Evolutionary conservation across 2,329 filamentous ascomycete genomes (phyloP).

Genomic region (Emericellopsis atlantica): DNA sequence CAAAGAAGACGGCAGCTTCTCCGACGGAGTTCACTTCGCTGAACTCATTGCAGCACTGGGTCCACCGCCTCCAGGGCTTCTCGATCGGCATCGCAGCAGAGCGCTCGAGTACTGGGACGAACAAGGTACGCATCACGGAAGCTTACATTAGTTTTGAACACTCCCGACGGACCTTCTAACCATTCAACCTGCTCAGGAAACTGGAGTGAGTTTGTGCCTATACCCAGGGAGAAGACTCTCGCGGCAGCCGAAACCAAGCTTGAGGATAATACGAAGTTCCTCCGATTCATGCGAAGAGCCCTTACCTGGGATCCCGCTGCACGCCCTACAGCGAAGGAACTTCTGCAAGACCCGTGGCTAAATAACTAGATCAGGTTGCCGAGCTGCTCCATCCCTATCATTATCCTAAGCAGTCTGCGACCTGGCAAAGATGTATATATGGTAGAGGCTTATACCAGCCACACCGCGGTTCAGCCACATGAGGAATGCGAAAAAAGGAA

Average conservation of each 20-base stretch:
- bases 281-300: constrained; percentile 9
- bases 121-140: constrained; percentile 5
- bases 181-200: constrained; percentile 5
- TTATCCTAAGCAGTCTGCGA: no score
- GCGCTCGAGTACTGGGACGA: constrained; percentile 11
- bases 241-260: constrained; percentile 9
- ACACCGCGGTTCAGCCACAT: no score
- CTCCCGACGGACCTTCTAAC: background rate
- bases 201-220: constrained; percentile 9
- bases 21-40: constrained; percentile 10
- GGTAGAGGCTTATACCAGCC: no score
- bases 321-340: constrained; percentile 10
- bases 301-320: constrained; percentile 9
- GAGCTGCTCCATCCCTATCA: no score
- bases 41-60: constrained; percentile 11
- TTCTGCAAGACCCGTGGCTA: constrained; percentile 12
- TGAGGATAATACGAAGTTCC: constrained; percentile 6
- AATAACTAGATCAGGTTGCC: background rate
- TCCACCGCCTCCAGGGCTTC: constrained; percentile 8
- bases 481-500: no score
- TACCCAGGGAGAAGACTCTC: constrained; percentile 7
- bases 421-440: no score
- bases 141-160: background rate
- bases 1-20: constrained; percentile 9
- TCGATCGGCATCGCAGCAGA: constrained; percentile 5